These are phyloP conservation scores for Davidsoniella australis DNA, from an alignment of 2,329 filamentous ascomycete species.

Conservation along the genomic window DNA sequence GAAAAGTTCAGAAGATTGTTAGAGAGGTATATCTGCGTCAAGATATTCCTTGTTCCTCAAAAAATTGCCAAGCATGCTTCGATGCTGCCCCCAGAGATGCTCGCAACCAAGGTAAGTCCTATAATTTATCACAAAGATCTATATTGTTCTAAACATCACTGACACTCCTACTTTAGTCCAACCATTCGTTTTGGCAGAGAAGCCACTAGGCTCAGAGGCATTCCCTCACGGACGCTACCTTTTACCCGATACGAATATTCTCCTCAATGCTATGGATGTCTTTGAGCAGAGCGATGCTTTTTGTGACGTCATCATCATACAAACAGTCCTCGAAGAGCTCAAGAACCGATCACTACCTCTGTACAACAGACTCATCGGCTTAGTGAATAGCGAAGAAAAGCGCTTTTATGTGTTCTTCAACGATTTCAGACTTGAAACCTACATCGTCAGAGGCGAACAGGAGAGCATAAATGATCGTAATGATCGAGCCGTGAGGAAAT, in stretches of 20 bases:
- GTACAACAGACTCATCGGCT: constrained; percentile 77
- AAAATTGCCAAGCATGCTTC: constrained; percentile 63
- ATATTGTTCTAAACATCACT: not conserved
- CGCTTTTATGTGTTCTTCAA: constrained; percentile 99
- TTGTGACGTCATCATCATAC: constrained; percentile 89
- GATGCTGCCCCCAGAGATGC: constrained; percentile 63
- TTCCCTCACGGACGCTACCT: constrained; percentile 86
- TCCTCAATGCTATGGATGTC: constrained; percentile 89
- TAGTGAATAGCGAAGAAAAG: constrained; percentile 93
- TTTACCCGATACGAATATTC: constrained; percentile 87
- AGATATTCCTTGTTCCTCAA: constrained; percentile 94
- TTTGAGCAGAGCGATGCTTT: constrained; percentile 87
- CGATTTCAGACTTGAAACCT: constrained; percentile 86
- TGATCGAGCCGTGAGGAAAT: constrained; percentile 72
- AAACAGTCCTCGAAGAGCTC: constrained; percentile 91
- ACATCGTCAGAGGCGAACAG: constrained; percentile 54
- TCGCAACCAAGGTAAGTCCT: constrained; percentile 48
- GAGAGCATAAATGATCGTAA: constrained; percentile 95
- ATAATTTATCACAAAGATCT: not conserved
- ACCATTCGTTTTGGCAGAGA: constrained; percentile 78
- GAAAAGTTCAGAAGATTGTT: constrained; percentile 98
- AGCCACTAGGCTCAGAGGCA: constrained; percentile 63
- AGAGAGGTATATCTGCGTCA: constrained; percentile 88
- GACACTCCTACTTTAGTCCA: constrained; percentile 32
- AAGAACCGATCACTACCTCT: constrained; percentile 84